Evolutionary conservation across 495 filamentous ascomycete genomes (phyloP).

Genomic region (Lepraria neglecta): DNA sequence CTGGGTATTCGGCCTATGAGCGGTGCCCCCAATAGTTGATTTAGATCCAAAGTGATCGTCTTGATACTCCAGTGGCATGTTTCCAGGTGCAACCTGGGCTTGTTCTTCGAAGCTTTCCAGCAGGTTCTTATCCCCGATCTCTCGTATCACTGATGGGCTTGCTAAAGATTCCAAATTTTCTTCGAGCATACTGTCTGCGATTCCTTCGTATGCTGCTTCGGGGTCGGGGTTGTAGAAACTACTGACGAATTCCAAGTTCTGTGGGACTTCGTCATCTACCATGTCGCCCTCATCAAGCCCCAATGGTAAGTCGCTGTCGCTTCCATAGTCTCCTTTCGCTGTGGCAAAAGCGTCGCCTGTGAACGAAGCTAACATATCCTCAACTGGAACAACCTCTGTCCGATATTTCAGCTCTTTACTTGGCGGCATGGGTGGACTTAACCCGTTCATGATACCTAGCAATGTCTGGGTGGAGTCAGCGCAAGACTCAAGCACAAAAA

Average conservation of each 20-base stretch:
- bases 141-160: constrained; percentile 37
- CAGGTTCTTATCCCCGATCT: constrained; percentile 53
- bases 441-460: constrained; percentile 67
- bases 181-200: constrained; percentile 44
- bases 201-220: constrained; percentile 36
- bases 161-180: constrained; percentile 38
- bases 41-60: constrained; percentile 72
- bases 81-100: constrained; percentile 45
- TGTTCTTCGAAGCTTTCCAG: constrained; percentile 58
- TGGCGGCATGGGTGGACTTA: constrained; percentile 76
- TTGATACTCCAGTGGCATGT: constrained; percentile 56
- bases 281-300: constrained; percentile 33
- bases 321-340: constrained; percentile 14
- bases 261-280: constrained; percentile 45
- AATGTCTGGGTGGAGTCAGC: constrained; percentile 96
- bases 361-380: constrained; percentile 85
- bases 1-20: constrained; percentile 71
- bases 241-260: constrained; percentile 53
- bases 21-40: constrained; percentile 56
- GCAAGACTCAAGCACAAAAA: constrained; percentile 88
- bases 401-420: constrained; percentile 76
- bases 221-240: constrained; percentile 51
- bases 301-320: constrained; percentile 17
- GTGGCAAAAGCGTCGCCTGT: constrained; percentile 71
- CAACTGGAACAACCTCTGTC: constrained; percentile 75